Conservation (phyloP, 139 green algal genomes). For the Dunaliella sp. region DNA sequence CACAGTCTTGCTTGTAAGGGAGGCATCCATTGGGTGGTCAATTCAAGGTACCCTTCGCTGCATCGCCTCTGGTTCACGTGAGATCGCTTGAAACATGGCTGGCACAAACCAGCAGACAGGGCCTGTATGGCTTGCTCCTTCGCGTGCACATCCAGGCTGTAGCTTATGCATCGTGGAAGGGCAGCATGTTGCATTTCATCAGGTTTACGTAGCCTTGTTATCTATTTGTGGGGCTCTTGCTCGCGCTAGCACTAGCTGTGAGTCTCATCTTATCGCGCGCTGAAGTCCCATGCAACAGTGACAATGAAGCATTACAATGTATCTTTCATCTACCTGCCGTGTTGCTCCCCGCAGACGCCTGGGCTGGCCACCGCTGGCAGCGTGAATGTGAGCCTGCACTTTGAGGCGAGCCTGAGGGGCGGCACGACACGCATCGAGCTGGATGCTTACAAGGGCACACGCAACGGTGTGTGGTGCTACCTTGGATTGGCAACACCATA, state of each 20-base stretch:
- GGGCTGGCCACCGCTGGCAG: slow-evolving; percentile 20
- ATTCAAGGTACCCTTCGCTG: no score
- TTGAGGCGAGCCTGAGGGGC: slow-evolving; percentile 31
- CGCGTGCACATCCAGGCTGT: no score
- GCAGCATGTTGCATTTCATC: neutral
- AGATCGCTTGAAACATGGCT: no score
- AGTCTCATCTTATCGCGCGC: neutral
- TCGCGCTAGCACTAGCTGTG: neutral
- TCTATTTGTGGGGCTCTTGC: neutral
- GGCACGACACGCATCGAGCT: neutral
- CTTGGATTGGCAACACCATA: no score
- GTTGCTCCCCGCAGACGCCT: slow-evolving; percentile 1
- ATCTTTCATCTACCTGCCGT: neutral
- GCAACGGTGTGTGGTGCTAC: neutral
- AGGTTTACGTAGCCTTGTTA: neutral
- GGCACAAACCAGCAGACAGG: no score
- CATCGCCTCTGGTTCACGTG: no score
- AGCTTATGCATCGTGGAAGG: neutral
- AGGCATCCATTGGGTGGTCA: no score
- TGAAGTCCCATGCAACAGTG: neutral
- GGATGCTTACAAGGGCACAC: neutral
- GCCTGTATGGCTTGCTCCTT: no score
- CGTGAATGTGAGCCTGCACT: slow-evolving; percentile 23
- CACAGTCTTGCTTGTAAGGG: no score
- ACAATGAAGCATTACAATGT: neutral